Base-by-base conservation (phyloP, 768 basidiomycete genomes). In the Tylopilus felleus region DNA sequence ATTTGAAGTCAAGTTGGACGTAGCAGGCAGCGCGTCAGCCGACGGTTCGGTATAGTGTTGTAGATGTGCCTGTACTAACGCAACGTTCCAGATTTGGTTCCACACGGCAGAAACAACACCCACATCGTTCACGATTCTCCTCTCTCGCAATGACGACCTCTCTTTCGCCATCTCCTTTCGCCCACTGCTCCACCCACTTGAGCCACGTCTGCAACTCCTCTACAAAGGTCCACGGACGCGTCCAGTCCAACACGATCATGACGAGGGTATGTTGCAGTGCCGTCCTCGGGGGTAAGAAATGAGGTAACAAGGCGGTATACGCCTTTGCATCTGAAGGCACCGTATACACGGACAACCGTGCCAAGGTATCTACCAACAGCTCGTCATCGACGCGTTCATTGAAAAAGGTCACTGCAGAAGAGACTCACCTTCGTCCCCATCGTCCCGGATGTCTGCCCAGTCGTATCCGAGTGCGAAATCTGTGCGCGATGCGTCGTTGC, bases 401-500 rank as follows among this genome's bases (percentile, higher is more conserved):
- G 5, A 40, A 22, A 21, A 40, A 22, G 29, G 0, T 29, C n/a
- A 7, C 6, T 12, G 10, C 25, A 8, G 22, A n/a, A 33, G 19
- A 27, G 31, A 71, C 83, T 56, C 55, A 87, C 95, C 95, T 83
- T 97, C 94, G 65, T 97, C 95, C 5, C 84, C 93, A 25, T 97
- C 95, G 63, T 98, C 93, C 48, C 85, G 77, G 25, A 97, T 82
- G 65, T 97, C 90, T 4, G 90, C 80, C 80, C 92, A 96, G 61
- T 95, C 90, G 66, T 95, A 98, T 36, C 94, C 93, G 60, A 98
- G 69, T 0, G 93, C 91, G 71, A 95, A 88, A 62, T 94, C 91
- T 8, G 75, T 74, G 51, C 78, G 77, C 43, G 80, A 76, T 55
- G 83, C 81, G 58, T 83, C 82, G 59, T 80, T 80, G 44, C 71